A percentile compares a stretch with the other conserved stretches of the same genome.
These are phyloP conservation scores for Globisporangium orthogonon DNA, from an alignment of 352 stramenopile species.

Conservation along the genomic window DNA sequence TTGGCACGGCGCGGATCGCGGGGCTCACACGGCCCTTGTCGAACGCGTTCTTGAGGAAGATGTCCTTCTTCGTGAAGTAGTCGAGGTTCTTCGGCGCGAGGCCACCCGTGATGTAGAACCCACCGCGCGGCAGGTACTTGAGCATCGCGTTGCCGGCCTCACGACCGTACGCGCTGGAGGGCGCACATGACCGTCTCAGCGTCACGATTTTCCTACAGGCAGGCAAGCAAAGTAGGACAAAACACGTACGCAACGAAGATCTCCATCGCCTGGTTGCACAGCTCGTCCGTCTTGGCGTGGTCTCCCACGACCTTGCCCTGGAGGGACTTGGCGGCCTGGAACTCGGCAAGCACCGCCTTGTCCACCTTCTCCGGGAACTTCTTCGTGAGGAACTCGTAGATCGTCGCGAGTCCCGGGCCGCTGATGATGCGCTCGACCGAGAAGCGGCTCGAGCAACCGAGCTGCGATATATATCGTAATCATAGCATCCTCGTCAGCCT, in stretches of 20 bases:
- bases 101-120: conserved; percentile 96
- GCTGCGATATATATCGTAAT: conserved; percentile 29
- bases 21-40: conserved; percentile 87
- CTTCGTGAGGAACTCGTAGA: conserved; percentile 94
- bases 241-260: conserved; percentile 88
- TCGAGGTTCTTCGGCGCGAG: conserved; percentile 96
- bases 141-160: conserved; percentile 92
- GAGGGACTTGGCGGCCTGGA: conserved; percentile 48
- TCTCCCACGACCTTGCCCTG: conserved; percentile 84
- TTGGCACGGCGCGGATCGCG: conserved; percentile 63
- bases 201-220: too few species aligned
- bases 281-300: conserved; percentile 76
- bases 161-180: conserved; percentile 84
- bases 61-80: conserved; percentile 83
- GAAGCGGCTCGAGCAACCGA: conserved; percentile 81
- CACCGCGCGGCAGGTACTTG: conserved; percentile 94
- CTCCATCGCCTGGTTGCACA: conserved; percentile 88
- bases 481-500: background rate
- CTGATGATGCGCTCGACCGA: conserved; percentile 96
- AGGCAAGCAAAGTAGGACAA: conserved; percentile 2
- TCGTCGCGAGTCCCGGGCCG: conserved; percentile 92
- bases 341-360: conserved; percentile 65
- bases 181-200: too few species aligned
- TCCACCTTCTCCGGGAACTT: conserved; percentile 89
- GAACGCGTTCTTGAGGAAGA: conserved; percentile 81